A percentile compares a stretch with the other conserved stretches of the same genome.
Conservation (phyloP, 2,329 filamentous ascomycete species). For the Aspergillus vadensis region DNA sequence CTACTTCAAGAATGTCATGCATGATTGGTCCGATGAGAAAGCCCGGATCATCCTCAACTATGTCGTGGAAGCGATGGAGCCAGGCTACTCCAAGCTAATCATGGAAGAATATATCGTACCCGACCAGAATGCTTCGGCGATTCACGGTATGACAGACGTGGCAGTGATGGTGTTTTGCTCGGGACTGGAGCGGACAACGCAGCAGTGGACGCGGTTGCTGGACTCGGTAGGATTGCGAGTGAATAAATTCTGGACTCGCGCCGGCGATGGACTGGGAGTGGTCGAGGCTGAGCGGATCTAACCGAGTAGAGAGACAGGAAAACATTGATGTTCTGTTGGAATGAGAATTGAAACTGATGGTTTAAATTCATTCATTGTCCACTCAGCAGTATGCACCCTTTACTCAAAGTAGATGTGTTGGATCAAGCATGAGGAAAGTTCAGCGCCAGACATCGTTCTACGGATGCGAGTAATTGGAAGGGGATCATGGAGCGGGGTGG, state of each 20-base stretch:
- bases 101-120: conserved; percentile 31
- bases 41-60: conserved; percentile 25
- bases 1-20: conserved; percentile 34
- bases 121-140: conserved; percentile 22
- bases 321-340: too few relatives aligned
- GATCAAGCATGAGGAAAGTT: too few relatives aligned
- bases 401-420: too few relatives aligned
- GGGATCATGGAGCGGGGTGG: too few relatives aligned
- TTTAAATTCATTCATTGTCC: too few relatives aligned
- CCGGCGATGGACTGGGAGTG: conserved; percentile 24
- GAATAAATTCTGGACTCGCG: conserved; percentile 20
- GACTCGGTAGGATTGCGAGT: conserved; percentile 20
- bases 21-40: conserved; percentile 36
- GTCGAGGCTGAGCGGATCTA: conserved; percentile 18
- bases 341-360: too few relatives aligned
- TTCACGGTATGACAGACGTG: conserved; percentile 27
- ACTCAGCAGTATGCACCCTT: too few relatives aligned
- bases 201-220: conserved; percentile 23
- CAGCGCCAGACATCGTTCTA: too few relatives aligned
- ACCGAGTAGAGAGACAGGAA: too few relatives aligned
- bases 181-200: conserved; percentile 26
- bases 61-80: conserved; percentile 25
- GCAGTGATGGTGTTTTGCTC: conserved; percentile 31
- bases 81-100: conserved; percentile 27
- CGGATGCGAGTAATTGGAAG: too few relatives aligned